Percentiles rank a stretch among this genome's conserved stretches.
Evolutionary conservation across 192 early-diverging fungal genomes (phyloP).

Genomic region (Gonapodya prolifera): DNA sequence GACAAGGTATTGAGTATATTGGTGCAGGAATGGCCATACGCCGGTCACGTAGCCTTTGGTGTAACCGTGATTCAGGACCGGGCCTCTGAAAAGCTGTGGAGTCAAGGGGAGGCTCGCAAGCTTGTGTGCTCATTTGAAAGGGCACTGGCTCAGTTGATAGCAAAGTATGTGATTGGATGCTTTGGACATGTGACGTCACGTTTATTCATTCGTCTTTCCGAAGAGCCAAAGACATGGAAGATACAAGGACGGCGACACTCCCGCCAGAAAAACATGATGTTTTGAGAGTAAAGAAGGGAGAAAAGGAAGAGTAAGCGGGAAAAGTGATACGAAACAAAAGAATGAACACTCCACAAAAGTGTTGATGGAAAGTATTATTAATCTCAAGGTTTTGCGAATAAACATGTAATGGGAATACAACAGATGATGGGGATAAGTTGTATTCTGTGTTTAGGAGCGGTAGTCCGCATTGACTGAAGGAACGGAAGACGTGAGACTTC

Average conservation of each 20-base stretch:
- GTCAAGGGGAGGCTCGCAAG: neutral
- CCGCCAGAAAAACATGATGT: too few species aligned
- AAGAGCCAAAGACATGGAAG: neutral
- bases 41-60: neutral
- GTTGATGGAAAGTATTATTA: too few species aligned
- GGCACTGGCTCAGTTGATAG: neutral
- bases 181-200: neutral
- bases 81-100: neutral
- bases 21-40: neutral
- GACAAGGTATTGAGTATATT: too few species aligned
- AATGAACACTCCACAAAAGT: too few species aligned
- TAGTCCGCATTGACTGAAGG: neutral
- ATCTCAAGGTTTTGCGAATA: too few species aligned
- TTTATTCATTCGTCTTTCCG: neutral
- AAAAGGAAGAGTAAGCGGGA: too few species aligned
- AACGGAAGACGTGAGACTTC: neutral
- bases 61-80: neutral
- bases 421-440: too few species aligned
- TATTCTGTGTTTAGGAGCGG: neutral
- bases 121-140: neutral
- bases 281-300: too few species aligned
- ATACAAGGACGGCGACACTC: too few species aligned
- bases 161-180: neutral
- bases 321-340: too few species aligned
- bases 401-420: too few species aligned